A percentile compares a stretch with the other conserved stretches of the same genome.
phyloP scores from a whole-genome alignment of 495 filamentous ascomycete species.

The Xylaria palmicola region DNA sequence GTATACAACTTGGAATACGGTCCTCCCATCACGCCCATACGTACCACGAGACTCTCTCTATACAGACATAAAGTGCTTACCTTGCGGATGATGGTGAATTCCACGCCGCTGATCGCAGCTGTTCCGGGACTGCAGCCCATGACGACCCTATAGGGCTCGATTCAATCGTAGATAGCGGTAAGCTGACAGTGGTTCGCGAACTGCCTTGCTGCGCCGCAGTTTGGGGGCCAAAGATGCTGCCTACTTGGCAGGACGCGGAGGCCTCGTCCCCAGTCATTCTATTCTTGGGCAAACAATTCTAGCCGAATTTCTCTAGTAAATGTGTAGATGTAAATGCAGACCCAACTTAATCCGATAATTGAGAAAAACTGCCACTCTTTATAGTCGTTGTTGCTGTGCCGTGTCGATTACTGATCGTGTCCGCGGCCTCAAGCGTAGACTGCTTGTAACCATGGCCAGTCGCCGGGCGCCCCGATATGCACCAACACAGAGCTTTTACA shows the following conservation, averaged over 20 bases:
- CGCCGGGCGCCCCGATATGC: neutral
- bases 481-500: neutral
- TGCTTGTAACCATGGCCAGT: neutral
- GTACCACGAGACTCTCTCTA: too few species aligned
- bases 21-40: too few species aligned
- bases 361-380: neutral
- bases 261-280: neutral
- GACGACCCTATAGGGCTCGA: too few species aligned
- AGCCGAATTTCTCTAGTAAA: too few species aligned
- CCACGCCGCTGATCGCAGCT: too few species aligned
- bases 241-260: neutral
- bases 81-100: too few species aligned
- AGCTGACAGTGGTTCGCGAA: neutral
- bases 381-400: neutral
- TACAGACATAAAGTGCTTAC: too few species aligned
- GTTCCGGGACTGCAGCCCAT: too few species aligned
- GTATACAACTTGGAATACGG: too few species aligned
- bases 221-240: slow-evolving; percentile 11
- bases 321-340: too few species aligned
- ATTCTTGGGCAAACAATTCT: neutral
- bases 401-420: neutral
- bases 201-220: slow-evolving; percentile 4
- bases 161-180: neutral
- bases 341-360: too few species aligned
- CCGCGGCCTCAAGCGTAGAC: neutral